These are phyloP conservation scores for Apodospora peruviana DNA, from an alignment of 495 filamentous ascomycete species.

Conservation along the genomic window DNA sequence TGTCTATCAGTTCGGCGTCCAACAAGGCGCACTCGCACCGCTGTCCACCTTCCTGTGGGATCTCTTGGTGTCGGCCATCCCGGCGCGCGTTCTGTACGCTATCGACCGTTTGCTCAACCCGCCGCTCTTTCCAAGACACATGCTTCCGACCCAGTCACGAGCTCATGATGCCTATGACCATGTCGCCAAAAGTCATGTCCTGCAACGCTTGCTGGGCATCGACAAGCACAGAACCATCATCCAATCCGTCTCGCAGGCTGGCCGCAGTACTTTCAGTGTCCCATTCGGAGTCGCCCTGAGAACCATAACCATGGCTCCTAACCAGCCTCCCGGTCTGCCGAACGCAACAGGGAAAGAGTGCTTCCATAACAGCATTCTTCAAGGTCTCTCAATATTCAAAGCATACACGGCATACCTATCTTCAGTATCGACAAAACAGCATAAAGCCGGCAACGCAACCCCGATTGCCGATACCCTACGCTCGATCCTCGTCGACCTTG, in stretches of 20 bases:
- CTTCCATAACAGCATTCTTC: conserved; percentile 94
- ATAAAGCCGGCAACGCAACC: conserved; percentile 13
- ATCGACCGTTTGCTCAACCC: conserved; percentile 47
- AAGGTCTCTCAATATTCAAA: conserved; percentile 73
- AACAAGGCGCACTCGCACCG: conserved; percentile 14
- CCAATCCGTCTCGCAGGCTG: conserved; percentile 29
- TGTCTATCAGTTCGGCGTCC: conserved; percentile 36
- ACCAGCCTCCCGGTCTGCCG: conserved; percentile 69
- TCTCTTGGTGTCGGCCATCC: conserved; percentile 53
- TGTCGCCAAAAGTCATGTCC: conserved; percentile 60
- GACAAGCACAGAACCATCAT: conserved; percentile 42
- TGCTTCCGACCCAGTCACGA: conserved; percentile 13
- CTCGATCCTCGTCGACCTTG: conserved; percentile 60
- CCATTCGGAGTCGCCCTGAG: conserved; percentile 42
- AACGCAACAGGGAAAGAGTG: conserved; percentile 90
- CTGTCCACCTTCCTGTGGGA: conserved; percentile 54
- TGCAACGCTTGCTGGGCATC: conserved; percentile 62
- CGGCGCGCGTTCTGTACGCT: conserved; percentile 53
- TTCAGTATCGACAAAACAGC: conserved; percentile 25
- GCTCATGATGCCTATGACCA: conserved; percentile 42
- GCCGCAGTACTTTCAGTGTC: conserved; percentile 42
- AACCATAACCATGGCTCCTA: conserved; percentile 16
- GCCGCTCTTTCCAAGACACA: conserved; percentile 23
- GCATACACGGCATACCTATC: conserved; percentile 52
- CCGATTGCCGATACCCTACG: conserved; percentile 47